Evolutionary conservation across 2,329 filamentous ascomycete genomes (phyloP).

Genomic region (Trichophyton verrucosum): DNA sequence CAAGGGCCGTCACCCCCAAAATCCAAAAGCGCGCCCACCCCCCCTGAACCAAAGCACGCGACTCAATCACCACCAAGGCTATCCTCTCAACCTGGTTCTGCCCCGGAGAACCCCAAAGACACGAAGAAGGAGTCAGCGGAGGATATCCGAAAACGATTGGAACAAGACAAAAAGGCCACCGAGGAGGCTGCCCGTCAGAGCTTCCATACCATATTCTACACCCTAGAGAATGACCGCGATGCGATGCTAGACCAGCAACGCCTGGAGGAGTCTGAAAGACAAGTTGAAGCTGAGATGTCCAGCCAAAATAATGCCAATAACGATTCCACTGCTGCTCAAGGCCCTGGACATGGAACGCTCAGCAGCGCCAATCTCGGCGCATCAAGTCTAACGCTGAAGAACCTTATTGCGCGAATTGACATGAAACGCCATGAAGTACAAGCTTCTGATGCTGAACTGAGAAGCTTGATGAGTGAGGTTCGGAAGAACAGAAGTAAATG

Average conservation of each 20-base stretch:
- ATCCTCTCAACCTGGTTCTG: conserved; percentile 50
- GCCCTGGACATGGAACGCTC: conserved; percentile 69
- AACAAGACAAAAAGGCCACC: conserved; percentile 80
- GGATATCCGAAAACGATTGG: conserved; percentile 82
- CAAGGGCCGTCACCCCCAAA: conserved; percentile 33
- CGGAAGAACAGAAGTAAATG: conserved; percentile 97
- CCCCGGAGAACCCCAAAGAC: conserved; percentile 47
- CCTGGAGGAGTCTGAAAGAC: conserved; percentile 89
- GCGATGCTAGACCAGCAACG: conserved; percentile 97
- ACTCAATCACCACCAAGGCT: conserved; percentile 58
- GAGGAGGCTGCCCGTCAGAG: conserved; percentile 81
- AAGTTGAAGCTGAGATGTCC: conserved; percentile 91
- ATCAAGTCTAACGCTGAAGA: conserved; percentile 89
- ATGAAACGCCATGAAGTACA: conserved; percentile 79
- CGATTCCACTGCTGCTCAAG: conserved; percentile 39
- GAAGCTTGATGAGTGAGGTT: conserved; percentile 90
- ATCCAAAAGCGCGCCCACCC: conserved; percentile 38
- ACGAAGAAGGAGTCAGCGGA: conserved; percentile 56
- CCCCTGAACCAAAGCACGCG: conserved; percentile 47
- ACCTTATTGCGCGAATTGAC: conserved; percentile 91
- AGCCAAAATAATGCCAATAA: conserved; percentile 42
- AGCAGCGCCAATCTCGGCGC: conserved; percentile 91
- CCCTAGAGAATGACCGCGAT: conserved; percentile 83
- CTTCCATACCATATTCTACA: conserved; percentile 91
- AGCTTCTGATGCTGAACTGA: conserved; percentile 83